These are phyloP conservation scores for Posidonia australis DNA, from an alignment of 106 monocot genomes.

Conservation along the genomic window DNA sequence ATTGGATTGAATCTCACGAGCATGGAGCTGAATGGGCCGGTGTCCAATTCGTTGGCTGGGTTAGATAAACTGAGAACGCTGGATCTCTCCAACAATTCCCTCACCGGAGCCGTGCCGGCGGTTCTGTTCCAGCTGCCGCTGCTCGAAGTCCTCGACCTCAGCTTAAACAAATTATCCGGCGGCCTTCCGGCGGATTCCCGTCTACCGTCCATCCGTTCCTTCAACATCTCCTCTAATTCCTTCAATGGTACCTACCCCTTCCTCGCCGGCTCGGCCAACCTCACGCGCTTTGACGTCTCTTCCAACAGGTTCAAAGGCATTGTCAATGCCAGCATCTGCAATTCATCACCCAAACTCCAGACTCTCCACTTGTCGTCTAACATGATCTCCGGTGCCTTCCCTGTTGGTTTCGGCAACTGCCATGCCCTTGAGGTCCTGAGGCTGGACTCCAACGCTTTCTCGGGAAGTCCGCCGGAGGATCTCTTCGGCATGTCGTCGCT, in stretches of 20 bases:
- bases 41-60: conserved; percentile 4
- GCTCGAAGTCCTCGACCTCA: conserved; percentile 24
- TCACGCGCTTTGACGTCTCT: conserved; percentile 14
- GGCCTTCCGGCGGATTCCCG: background rate
- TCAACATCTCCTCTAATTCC: conserved; percentile 26
- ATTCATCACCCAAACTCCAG: conserved; percentile 16
- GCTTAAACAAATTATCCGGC: conserved; percentile 19
- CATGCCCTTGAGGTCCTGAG: conserved; percentile 28
- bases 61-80: conserved; percentile 4
- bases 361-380: conserved; percentile 37
- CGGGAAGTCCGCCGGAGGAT: conserved; percentile 39
- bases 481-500: conserved; percentile 32
- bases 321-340: conserved; percentile 26
- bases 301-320: conserved; percentile 12
- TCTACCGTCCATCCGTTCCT: conserved; percentile 20
- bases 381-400: conserved; percentile 30
- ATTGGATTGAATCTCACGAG: conserved; percentile 18
- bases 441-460: conserved; percentile 27
- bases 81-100: conserved; percentile 20
- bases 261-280: conserved; percentile 9
- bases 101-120: conserved; percentile 13
- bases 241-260: conserved; percentile 22
- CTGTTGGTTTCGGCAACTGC: conserved; percentile 36
- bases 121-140: conserved; percentile 11
- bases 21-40: conserved; percentile 7